phyloP scores from a whole-genome alignment of 371 early-diverging fungal genomes.

The Mucor circinelloides region DNA sequence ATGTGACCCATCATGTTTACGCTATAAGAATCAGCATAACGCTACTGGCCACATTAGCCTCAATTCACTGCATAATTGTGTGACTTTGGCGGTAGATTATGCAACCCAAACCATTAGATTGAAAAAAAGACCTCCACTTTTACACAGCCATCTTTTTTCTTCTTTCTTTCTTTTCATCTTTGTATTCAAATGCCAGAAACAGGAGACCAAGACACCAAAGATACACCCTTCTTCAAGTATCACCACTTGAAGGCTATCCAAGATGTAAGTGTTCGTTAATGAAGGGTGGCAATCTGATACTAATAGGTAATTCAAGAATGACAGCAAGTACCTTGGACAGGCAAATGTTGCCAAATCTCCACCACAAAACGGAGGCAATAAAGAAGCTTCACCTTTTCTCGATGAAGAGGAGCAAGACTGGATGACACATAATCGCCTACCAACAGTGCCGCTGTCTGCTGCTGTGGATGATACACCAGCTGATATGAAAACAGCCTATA shows the following conservation, averaged over 20 bases:
- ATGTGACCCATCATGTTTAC: too few species aligned
- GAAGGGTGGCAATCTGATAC: background rate
- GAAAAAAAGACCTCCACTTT: background rate
- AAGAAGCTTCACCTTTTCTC: background rate
- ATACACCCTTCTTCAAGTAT: background rate
- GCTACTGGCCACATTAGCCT: background rate
- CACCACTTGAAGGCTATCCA: background rate
- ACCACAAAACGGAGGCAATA: background rate
- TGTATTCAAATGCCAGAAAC: background rate
- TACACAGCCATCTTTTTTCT: background rate
- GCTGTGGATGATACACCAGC: slow-evolving; percentile 10
- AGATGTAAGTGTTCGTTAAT: background rate
- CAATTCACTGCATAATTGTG: background rate
- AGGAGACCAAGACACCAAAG: background rate
- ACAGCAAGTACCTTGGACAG: slow-evolving; percentile 12
- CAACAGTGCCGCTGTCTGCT: slow-evolving; percentile 10
- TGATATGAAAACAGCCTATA: background rate
- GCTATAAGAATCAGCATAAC: too few species aligned
- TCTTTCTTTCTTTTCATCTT: background rate
- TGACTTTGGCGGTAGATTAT: background rate
- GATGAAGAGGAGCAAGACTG: slow-evolving; percentile 10
- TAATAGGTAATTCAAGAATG: background rate
- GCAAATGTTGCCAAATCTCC: background rate
- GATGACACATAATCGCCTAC: slow-evolving; percentile 1
- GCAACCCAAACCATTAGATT: background rate